A percentile compares a stretch with the other conserved stretches of the same genome.
These are phyloP conservation scores for Golubevia sp. DNA, from an alignment of 1,284 basidiomycete species.

Conservation along the genomic window DNA sequence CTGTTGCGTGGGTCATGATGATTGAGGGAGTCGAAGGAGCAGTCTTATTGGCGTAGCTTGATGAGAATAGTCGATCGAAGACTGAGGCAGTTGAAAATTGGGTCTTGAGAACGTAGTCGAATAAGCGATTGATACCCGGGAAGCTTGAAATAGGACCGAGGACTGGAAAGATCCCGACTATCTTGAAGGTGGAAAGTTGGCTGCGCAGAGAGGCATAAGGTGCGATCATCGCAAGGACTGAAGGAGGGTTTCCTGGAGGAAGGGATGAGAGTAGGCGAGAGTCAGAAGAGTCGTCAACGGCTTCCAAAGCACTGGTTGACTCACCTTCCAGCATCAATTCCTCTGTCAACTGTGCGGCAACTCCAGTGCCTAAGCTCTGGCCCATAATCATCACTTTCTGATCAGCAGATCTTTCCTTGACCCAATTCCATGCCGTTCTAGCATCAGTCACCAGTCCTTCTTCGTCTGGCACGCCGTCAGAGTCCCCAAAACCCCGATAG, in stretches of 20 bases:
- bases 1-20: constrained; percentile 41
- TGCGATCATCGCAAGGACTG: constrained; percentile 40
- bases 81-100: constrained; percentile 11
- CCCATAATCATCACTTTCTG: constrained; percentile 33
- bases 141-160: constrained; percentile 32
- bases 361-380: constrained; percentile 52
- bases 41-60: background rate
- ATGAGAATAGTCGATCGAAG: background rate
- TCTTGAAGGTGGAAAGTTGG: constrained; percentile 34
- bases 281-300: background rate
- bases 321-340: constrained; percentile 18
- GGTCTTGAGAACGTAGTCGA: constrained; percentile 23
- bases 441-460: constrained; percentile 45
- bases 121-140: constrained; percentile 23
- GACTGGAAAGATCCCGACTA: constrained; percentile 43
- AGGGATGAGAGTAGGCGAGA: constrained; percentile 1
- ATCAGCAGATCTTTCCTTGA: constrained; percentile 5
- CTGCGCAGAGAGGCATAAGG: constrained; percentile 36
- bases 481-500: constrained; percentile 58
- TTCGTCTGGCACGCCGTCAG: constrained; percentile 35
- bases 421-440: constrained; percentile 31
- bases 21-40: constrained; percentile 13
- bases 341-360: constrained; percentile 24
- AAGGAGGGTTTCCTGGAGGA: constrained; percentile 7
- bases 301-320: constrained; percentile 2